Base-by-base conservation (phyloP, 148 eudicot genomes). In the Rhododendron kiyosumense region DNA sequence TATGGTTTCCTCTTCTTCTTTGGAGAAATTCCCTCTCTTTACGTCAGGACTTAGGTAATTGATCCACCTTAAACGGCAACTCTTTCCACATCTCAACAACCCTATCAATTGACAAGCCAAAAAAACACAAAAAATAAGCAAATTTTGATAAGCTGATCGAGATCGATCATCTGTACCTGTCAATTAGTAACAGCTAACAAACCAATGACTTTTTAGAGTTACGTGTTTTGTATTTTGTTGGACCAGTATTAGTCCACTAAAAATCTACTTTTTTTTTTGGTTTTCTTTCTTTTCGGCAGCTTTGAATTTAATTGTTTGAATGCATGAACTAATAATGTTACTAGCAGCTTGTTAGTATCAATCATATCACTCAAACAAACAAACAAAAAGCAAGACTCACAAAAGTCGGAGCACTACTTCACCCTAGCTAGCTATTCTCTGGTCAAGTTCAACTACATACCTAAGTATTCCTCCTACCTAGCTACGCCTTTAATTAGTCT, bases 11-110 rank as follows among this genome's bases (percentile, higher is more conserved):
- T 92, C 92, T 78, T 92, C 94, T 61, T 92, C 76, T 78, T 83
- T 83, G 49, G 90, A 81, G 87, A 92, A 92, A 80, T 90, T 89
- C 8, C 94, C 94, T 82, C 92, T 52, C 48, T 89, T 92, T 10
- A 92, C 85, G 59, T 87, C 91, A 30, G 94, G 94, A 22, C 91
- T 91, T 81, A 92, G 88, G 90, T 92, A 92, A 87, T 92, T 92
- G 46, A 90, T 87, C 94, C 94, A 92, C 79, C 94, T 89, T 88
- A 92, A 45, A 4, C 94, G 90, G 43, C 94, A 92, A 88, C 94
- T 92, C 75, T 92, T 92, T 69, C 94, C 94, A 69, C 94, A 92
- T 80, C 94, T 81, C 85, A 83, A 65, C 86, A 92, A 84, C 20
- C 94, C 94, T 92, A 36, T 36, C 78, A 69, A 45, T 22, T 2